These are phyloP conservation scores for Boletus rubropictus DNA, from an alignment of 768 basidiomycete species.

Conservation along the genomic window DNA sequence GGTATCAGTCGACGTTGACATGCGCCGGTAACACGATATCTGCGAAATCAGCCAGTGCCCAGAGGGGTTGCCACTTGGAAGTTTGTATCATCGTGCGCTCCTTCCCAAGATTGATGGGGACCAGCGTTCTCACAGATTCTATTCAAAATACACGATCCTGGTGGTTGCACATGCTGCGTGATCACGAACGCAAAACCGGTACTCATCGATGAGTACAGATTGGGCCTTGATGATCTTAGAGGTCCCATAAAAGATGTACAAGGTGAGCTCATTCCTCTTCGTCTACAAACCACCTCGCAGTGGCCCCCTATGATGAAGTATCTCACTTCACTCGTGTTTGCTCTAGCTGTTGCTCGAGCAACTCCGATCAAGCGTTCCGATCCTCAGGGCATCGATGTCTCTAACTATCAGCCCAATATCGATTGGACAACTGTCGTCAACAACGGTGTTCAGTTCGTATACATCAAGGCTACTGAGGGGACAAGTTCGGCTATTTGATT, in stretches of 20 bases:
- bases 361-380: constrained; percentile 28
- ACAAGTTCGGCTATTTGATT: constrained; percentile 34
- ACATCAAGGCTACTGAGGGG: constrained; percentile 66
- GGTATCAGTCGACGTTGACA: not conserved
- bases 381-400: constrained; percentile 53
- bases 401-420: constrained; percentile 42
- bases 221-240: not conserved
- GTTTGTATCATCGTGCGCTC: not conserved
- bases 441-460: constrained; percentile 51
- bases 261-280: not conserved
- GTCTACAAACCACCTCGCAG: not conserved
- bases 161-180: constrained; percentile 11
- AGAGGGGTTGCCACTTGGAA: too few species aligned
- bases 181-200: constrained; percentile 3
- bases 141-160: not conserved
- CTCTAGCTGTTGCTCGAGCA: constrained; percentile 12
- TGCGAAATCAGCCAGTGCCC: not conserved
- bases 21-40: not conserved
- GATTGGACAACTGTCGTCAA: constrained; percentile 48
- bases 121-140: constrained; percentile 3
- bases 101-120: not conserved
- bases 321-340: constrained; percentile 13
- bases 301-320: constrained; percentile 17
- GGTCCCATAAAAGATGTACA: constrained; percentile 11
- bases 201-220: not conserved